Evolutionary conservation across 2,329 filamentous ascomycete genomes (phyloP), one percentile per base, ranked within the genome.

Genomic region (Tolypocladium amazonense): DNA sequence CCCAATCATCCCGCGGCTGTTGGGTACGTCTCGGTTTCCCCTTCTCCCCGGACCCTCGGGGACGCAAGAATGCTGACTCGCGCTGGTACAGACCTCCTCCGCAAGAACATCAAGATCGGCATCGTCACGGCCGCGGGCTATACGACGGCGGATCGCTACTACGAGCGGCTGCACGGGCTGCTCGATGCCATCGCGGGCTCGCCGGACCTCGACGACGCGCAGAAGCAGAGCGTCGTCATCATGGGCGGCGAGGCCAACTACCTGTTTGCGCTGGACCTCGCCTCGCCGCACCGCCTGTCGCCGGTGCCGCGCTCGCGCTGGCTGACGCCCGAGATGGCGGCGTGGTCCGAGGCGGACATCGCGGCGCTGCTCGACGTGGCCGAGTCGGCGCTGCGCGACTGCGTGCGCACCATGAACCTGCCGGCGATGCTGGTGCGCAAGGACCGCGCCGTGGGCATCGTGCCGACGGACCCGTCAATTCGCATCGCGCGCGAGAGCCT

Each of bases 51-150:
- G 43, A 27, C 15, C 6, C 23, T 41, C 14, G 35, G 11, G 35
- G 14, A 14, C 37, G 4, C 9, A 20, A 15, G 39, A 37, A 14
- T 20, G 20, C 60, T 64, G 39, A 64, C 38, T 18, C 8, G 11
- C 59, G 11, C 4, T 2, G 14, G 2, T 3, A 56, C 62, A 78
- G 86, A 87, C 62, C 85, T 99, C 20, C 83, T 99, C 66, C 81
- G 80, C 55, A 86, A 87, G 65, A 87, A 88, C 62, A 89, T 93
- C 64, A 89, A 88, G 65, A 88, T 99, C 65, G 94, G 92, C 57
- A 97, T 99, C 69, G 94, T 99, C 57, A 99, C 94, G 0, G 94
- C 94, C 1, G 94, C 94, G 1, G 94, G 94, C 23, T 99, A 99
- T 76, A 93, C 90, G 0, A 89, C 93, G 43, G 89, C 90, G 6